Base-by-base conservation (phyloP, 148 eudicot species). In the Persicaria tinctoria region DNA sequence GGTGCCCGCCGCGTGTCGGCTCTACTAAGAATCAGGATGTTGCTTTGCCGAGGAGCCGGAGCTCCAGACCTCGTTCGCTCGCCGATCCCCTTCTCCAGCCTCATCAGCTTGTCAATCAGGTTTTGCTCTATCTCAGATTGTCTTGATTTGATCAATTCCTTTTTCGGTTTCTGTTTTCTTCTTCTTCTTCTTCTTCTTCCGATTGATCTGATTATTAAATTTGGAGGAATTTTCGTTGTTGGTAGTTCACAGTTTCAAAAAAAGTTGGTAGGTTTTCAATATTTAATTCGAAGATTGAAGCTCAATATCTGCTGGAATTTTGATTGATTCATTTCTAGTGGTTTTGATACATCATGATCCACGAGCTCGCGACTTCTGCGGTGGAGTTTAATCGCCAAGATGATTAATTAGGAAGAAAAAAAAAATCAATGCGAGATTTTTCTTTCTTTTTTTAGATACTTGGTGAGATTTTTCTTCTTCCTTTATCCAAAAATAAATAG, bases 41-140 rank as follows among this genome's bases (percentile, higher is more conserved):
- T 46, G 50, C 75, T 32, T 71, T 93, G 85, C 91, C 95, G 4
- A 76, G 98, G 56, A 86, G 97, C 77, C 83, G 89, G 8, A 91
- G 98, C 72, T 76, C 97, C 59, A 79, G 97, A 73, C 78, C 95
- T 41, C 81, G 95, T 16, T 91, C 97, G 46, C 76, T 85, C 16
- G 85, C 88, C 73, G 98, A 93, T 87, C 92, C 93, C 78, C 81
- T 93, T 53, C 86, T 91, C 74, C 91, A 87, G 5, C 97, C 97
- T 77, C 90, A 84, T 72, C 97, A 91, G 74, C 92, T 93, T 38
- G 77, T 88, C 81, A 82, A 83, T 79, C 93, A 89, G 98, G 98
- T 91, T 79, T 73, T 14, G 4, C 32, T 41, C 6, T 17, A 2
- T 80, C 46, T 49, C 41, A 32, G 2, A 32, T 32, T 32, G 41